phyloP scores from a whole-genome alignment of 495 filamentous ascomycete genomes.

The Beverwykella pulmonaria region DNA sequence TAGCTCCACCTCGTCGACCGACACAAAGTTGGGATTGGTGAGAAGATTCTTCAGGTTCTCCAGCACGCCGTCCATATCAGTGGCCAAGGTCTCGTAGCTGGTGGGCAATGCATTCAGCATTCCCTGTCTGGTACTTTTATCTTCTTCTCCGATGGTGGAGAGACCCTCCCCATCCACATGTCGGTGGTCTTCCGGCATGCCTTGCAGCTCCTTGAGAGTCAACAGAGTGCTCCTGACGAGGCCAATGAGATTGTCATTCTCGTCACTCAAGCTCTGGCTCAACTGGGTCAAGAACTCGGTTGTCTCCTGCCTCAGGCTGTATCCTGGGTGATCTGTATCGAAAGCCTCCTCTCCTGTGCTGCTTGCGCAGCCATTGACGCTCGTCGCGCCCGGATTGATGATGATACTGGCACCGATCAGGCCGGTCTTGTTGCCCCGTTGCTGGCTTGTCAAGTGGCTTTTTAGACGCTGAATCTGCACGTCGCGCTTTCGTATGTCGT shows the following conservation, averaged over 20 bases:
- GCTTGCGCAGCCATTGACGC: slow-evolving; percentile 44
- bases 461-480: slow-evolving; percentile 86
- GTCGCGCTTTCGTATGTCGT: slow-evolving; percentile 89
- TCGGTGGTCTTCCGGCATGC: slow-evolving; percentile 57
- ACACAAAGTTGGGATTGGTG: slow-evolving; percentile 94
- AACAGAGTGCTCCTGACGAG: slow-evolving; percentile 71
- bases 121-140: slow-evolving; percentile 39
- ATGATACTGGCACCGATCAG: slow-evolving; percentile 58
- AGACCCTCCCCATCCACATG: slow-evolving; percentile 15
- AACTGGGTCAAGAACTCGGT: slow-evolving; percentile 89
- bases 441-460: slow-evolving; percentile 66
- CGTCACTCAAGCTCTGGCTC: slow-evolving; percentile 84
- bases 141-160: slow-evolving; percentile 46
- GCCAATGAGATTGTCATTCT: slow-evolving; percentile 82
- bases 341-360: slow-evolving; percentile 45
- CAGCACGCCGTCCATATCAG: slow-evolving; percentile 72
- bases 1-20: slow-evolving; percentile 89
- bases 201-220: slow-evolving; percentile 78
- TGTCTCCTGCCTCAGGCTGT: slow-evolving; percentile 82
- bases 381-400: slow-evolving; percentile 53
- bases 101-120: slow-evolving; percentile 53
- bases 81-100: slow-evolving; percentile 71
- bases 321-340: slow-evolving; percentile 61
- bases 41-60: slow-evolving; percentile 79
- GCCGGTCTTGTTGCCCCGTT: slow-evolving; percentile 50